phyloP scores from a whole-genome alignment of 169 alveolate species.

The Cryptosporidium sp. region DNA sequence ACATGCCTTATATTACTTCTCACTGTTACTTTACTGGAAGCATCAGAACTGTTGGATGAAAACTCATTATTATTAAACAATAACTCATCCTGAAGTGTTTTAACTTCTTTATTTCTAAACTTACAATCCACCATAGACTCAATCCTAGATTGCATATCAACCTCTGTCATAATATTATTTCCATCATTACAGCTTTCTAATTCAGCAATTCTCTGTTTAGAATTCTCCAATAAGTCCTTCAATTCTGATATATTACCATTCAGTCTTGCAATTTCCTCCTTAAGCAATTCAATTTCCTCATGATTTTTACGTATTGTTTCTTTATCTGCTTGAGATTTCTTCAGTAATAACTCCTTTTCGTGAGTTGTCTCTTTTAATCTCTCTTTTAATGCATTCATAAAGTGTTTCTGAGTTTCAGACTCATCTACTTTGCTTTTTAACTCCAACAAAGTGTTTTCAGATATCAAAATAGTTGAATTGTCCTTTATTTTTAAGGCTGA shows the following conservation, averaged over 20 bases:
- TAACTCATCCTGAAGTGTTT: conserved; percentile 63
- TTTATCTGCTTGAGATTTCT: conserved; percentile 21
- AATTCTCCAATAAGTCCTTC: conserved; percentile 30
- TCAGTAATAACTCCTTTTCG: conserved; percentile 30
- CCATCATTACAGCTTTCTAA: conserved; percentile 43
- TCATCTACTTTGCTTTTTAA: conserved; percentile 58
- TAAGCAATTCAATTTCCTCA: conserved; percentile 7
- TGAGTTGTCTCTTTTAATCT: conserved; percentile 35
- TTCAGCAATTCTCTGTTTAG: conserved; percentile 36
- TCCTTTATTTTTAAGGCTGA: background rate
- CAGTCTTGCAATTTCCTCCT: conserved; percentile 28
- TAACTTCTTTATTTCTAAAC: conserved; percentile 22
- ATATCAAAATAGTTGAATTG: conserved; percentile 33
- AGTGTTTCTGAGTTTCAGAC: conserved; percentile 72
- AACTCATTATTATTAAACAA: background rate
- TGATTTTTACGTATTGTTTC: conserved; percentile 24
- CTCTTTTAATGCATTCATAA: conserved; percentile 63
- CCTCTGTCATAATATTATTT: conserved; percentile 35
- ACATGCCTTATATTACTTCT: conserved; percentile 50
- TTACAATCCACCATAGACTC: conserved; percentile 35
- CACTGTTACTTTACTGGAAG: background rate
- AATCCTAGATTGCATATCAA: conserved; percentile 48
- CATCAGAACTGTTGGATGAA: background rate
- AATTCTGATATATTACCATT: conserved; percentile 28
- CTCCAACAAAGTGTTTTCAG: conserved; percentile 47